Evolutionary conservation across 768 basidiomycete species (phyloP), one percentile per base, ranked within the genome.

Genomic region (Suillus placidus): DNA sequence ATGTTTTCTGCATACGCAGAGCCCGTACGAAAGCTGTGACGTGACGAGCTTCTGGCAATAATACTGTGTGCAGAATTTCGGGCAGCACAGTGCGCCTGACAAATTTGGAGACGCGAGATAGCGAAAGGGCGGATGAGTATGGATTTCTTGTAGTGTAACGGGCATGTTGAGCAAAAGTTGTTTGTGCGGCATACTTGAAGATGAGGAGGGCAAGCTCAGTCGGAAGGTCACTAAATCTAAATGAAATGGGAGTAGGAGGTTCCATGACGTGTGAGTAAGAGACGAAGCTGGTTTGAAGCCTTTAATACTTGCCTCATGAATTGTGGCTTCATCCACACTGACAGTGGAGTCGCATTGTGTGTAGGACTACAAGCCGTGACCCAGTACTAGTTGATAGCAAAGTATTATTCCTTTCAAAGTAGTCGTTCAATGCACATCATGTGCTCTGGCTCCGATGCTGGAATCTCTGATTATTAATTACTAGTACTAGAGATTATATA

Each of bases 161-260:
- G 40, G n/a, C 13, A 49, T 61, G 4, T 60, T 47, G 57, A 20
- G 58, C 4, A 47, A 68, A 67, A 60, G 64, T 57, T n/a, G 78
- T 76, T 7, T 69, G 57, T 14, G 77, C 68, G 14, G 79, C 78
- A n/a, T 77, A 37, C 16, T 71, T 68, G 42, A 81, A 68, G 52
- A 82, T 74, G 54, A 77, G 73, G 52, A 78, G 72, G 51, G 68
- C 74, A 23, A 81, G 74, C 69, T 82, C 80, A 47, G 74, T 70
- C 6, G 80, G 73, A 56, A 80, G 76, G 16, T 58, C 47, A 32
- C 68, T 67, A 63, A 80, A 72, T 42, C 61, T n/a, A n/a, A 49
- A 49, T 23, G 23, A 38, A 37, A 71, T 65, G 32, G 40, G 66
- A 35, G 54, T n/a, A 35, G 20, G 34, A 55, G 12, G 20, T 35